Percentiles rank a stretch among this genome's conserved stretches.
Evolutionary conservation across 2,329 filamentous ascomycete species (phyloP).

Genomic region (Phialocephala subalpina): DNA sequence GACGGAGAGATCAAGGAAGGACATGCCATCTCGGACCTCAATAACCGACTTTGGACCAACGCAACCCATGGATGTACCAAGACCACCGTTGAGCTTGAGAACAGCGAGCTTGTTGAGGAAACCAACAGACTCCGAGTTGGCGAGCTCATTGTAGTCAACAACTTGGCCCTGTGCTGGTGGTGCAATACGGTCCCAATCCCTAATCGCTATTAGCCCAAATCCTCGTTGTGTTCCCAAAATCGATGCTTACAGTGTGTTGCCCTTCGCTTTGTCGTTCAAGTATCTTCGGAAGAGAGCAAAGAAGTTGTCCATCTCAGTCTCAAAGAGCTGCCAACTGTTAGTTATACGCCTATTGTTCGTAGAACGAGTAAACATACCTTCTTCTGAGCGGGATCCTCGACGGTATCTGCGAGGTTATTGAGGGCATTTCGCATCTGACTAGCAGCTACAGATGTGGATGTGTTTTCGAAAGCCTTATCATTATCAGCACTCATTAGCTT

Average conservation of each 20-base stretch:
- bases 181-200: conserved; percentile 96
- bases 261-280: conserved; percentile 98
- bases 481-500: conserved; percentile 55
- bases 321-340: conserved; percentile 74
- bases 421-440: conserved; percentile 99
- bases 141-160: conserved; percentile 90
- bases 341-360: conserved; percentile 1
- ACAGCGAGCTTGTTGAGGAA: conserved; percentile 98
- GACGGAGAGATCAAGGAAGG: conserved; percentile 97
- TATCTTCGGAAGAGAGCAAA: conserved; percentile 98
- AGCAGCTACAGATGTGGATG: conserved; percentile 95
- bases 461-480: conserved; percentile 95
- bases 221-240: conserved; percentile 21
- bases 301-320: conserved; percentile 99
- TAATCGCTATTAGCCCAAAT: conserved; percentile 48
- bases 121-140: conserved; percentile 88
- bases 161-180: conserved; percentile 94
- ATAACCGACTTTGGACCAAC: conserved; percentile 99
- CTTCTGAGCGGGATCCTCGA: conserved; percentile 81
- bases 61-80: conserved; percentile 99
- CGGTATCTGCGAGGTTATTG: conserved; percentile 89
- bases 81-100: conserved; percentile 98
- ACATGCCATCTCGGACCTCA: conserved; percentile 99
- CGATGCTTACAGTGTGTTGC: conserved; percentile 77
- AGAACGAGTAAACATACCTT: conserved; percentile 69